Evolutionary conservation across 768 basidiomycete genomes (phyloP).

Genomic region (Macrolepiota dolichaula): DNA sequence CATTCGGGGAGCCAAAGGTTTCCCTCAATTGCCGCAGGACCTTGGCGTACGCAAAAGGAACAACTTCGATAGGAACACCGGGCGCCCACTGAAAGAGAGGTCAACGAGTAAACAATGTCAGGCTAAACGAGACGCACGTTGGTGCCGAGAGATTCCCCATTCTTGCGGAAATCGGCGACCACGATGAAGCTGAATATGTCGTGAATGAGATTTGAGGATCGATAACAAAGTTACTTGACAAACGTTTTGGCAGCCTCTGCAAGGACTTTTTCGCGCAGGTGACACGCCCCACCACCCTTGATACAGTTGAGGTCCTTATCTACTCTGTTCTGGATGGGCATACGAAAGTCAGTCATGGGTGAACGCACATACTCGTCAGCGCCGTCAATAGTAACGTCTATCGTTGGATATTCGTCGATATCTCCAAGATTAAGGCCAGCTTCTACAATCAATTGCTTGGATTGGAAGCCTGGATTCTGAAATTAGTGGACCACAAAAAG

Average conservation of each 20-base stretch:
- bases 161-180: constrained; percentile 96
- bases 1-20: constrained; percentile 59
- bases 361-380: constrained; percentile 79
- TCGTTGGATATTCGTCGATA: constrained; percentile 80
- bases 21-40: constrained; percentile 71
- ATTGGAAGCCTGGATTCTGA: constrained; percentile 73
- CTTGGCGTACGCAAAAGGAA: constrained; percentile 92
- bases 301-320: constrained; percentile 86
- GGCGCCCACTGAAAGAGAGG: constrained; percentile 57
- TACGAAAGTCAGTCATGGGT: neutral
- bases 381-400: constrained; percentile 98
- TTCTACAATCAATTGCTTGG: constrained; percentile 88
- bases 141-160: constrained; percentile 76
- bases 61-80: constrained; percentile 95
- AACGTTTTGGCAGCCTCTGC: constrained; percentile 92
- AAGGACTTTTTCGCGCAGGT: constrained; percentile 94
- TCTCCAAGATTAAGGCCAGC: constrained; percentile 80
- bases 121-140: constrained; percentile 50
- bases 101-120: neutral
- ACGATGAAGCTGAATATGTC: constrained; percentile 63
- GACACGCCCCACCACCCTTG: constrained; percentile 97
- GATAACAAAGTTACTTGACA: constrained; percentile 21
- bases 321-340: constrained; percentile 49
- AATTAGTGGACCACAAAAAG: neutral
- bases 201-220: neutral